phyloP scores from a whole-genome alignment of 345 rosid genomes.

The Odontarrhena argentea region DNA sequence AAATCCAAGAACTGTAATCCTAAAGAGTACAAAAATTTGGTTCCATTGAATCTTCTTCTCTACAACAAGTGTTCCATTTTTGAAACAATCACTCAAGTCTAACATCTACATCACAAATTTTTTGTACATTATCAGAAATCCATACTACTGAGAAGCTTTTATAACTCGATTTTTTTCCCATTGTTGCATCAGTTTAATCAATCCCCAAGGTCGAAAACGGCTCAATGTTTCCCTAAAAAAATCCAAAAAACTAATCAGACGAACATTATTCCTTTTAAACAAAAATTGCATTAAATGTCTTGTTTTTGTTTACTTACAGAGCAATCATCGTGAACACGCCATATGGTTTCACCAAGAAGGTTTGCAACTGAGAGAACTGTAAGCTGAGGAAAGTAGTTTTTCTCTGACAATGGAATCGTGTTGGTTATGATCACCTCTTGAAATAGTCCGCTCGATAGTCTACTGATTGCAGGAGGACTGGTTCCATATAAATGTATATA shows the following conservation, averaged over 20 bases:
- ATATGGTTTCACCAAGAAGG: conserved; percentile 92
- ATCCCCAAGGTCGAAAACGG: conserved; percentile 85
- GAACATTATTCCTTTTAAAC: background rate
- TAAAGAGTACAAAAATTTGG: background rate
- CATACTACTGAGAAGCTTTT: conserved; percentile 4
- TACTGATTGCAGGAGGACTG: conserved; percentile 96
- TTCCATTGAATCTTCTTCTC: conserved; percentile 7
- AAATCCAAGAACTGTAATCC: background rate
- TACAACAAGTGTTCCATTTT: conserved; percentile 24
- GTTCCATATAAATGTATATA: conserved; percentile 28
- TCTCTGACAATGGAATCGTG: conserved; percentile 82
- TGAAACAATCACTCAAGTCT: conserved; percentile 16
- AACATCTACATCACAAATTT: conserved; percentile 31
- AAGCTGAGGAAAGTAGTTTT: conserved; percentile 89
- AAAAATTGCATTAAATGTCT: conserved; percentile 7
- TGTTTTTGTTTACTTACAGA: conserved; percentile 65
- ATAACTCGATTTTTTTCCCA: conserved; percentile 6
- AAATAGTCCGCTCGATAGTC: conserved; percentile 89
- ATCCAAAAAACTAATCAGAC: conserved; percentile 31
- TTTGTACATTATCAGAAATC: conserved; percentile 26
- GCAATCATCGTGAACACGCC: conserved; percentile 98
- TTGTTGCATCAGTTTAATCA: conserved; percentile 50
- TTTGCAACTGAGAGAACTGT: conserved; percentile 93
- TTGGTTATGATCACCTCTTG: conserved; percentile 96
- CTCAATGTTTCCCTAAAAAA: conserved; percentile 73